These are phyloP conservation scores for Termitomyces bulborhizus DNA, from an alignment of 768 basidiomycete genomes.

Conservation along the genomic window DNA sequence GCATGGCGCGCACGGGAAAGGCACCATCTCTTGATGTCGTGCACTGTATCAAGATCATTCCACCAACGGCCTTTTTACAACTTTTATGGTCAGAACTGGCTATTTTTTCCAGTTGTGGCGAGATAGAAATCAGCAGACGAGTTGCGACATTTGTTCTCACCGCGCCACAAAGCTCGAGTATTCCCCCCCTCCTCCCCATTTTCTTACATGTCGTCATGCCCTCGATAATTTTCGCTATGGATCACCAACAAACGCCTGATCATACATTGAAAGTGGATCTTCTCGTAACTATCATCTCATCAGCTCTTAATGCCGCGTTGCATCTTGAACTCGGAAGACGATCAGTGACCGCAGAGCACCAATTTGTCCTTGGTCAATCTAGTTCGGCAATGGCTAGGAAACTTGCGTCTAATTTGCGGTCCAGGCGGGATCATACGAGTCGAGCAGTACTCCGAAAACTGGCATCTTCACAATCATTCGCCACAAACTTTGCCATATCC, in stretches of 20 bases:
- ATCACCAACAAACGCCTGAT: conserved; percentile 47
- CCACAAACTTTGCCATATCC: conserved; percentile 72
- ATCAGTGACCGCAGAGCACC: conserved; percentile 43
- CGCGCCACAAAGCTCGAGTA: conserved; percentile 44
- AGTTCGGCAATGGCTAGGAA: conserved; percentile 60
- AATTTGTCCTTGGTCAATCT: conserved; percentile 51
- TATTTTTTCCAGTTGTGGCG: conserved; percentile 46
- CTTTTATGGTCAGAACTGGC: conserved; percentile 66
- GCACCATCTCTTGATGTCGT: conserved; percentile 61
- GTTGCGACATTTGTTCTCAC: conserved; percentile 65
- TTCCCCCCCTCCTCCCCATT: conserved; percentile 64
- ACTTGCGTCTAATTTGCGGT: conserved; percentile 56
- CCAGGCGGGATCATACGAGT: conserved; percentile 44
- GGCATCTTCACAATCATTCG: conserved; percentile 55
- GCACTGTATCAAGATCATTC: conserved; percentile 51
- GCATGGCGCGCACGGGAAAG: conserved; percentile 53
- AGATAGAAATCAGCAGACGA: conserved; percentile 56
- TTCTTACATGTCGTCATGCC: conserved; percentile 70
- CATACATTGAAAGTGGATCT: conserved; percentile 56
- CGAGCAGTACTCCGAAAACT: conserved; percentile 52
- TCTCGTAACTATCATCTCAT: conserved; percentile 57
- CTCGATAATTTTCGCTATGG: conserved; percentile 48
- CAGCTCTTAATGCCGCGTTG: conserved; percentile 57
- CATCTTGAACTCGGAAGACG: conserved; percentile 68
- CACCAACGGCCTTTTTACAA: conserved; percentile 57